Evolutionary conservation across 1,139 yeast species (phyloP).

Genomic region (Candida mesenterica): DNA sequence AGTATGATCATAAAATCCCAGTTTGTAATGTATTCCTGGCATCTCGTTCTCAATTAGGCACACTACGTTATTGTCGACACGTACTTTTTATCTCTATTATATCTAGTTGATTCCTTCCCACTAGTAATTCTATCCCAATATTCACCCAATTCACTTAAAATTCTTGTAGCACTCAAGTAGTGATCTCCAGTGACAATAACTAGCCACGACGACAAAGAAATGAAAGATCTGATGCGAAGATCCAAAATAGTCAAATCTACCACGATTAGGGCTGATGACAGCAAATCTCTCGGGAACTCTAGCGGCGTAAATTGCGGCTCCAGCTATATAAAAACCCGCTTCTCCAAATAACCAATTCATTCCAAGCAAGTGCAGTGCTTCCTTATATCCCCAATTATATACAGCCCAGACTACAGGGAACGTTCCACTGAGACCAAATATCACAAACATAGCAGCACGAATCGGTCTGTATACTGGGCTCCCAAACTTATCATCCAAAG

Average conservation of each 20-base stretch:
- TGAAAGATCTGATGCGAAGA: slow-evolving; percentile 91
- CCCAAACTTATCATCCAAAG: slow-evolving; percentile 65
- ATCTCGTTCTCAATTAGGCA: too few relatives aligned
- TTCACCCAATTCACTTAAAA: too few relatives aligned
- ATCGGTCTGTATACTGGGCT: slow-evolving; percentile 70
- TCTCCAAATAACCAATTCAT: slow-evolving; percentile 64
- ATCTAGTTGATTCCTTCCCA: too few relatives aligned
- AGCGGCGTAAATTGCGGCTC: slow-evolving; percentile 76
- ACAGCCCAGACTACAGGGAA: slow-evolving; percentile 64
- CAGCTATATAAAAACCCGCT: slow-evolving; percentile 70
- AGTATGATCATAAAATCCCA: too few relatives aligned
- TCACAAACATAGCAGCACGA: slow-evolving; percentile 74
- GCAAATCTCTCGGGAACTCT: slow-evolving; percentile 72
- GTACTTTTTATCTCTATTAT: too few relatives aligned
- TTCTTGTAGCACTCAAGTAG: slow-evolving; percentile 64
- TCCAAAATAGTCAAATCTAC: slow-evolving; percentile 66
- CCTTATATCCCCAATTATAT: slow-evolving; percentile 30
- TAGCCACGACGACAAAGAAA: slow-evolving; percentile 77
- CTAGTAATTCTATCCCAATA: too few relatives aligned
- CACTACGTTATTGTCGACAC: too few relatives aligned
- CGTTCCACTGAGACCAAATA: slow-evolving; percentile 77
- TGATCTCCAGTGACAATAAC: slow-evolving; percentile 70
- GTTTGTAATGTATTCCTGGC: too few relatives aligned
- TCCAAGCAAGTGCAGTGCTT: slow-evolving; percentile 52
- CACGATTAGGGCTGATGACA: slow-evolving; percentile 51